phyloP scores from a whole-genome alignment of 2,329 filamentous ascomycete genomes.

The Passalora sequoiae region DNA sequence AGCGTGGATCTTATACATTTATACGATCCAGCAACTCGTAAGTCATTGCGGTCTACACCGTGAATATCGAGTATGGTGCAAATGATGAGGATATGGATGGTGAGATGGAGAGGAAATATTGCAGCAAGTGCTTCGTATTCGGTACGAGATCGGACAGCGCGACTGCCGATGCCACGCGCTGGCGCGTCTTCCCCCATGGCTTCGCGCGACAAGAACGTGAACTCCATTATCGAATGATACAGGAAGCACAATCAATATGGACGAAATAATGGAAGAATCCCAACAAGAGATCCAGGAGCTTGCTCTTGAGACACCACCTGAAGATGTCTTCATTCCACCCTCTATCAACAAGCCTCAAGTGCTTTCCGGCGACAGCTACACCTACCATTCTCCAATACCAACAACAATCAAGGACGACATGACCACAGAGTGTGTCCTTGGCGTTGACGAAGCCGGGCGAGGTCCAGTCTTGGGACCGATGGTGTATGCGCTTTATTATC shows the following conservation, averaged over 20 bases:
- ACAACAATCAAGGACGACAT: constrained; percentile 38
- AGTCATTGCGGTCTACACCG: no score
- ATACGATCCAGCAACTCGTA: no score
- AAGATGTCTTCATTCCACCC: constrained; percentile 43
- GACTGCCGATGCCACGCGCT: no score
- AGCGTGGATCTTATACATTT: no score
- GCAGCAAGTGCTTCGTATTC: no score
- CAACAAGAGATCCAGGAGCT: constrained; percentile 30
- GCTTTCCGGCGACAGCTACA: constrained; percentile 44
- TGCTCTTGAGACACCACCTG: constrained; percentile 31
- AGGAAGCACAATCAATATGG: constrained; percentile 21
- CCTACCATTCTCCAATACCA: constrained; percentile 45
- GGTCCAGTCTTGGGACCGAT: constrained; percentile 82
- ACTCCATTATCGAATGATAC: background rate
- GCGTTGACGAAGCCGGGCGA: constrained; percentile 89
- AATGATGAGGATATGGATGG: no score
- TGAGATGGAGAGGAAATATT: no score
- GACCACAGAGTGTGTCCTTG: constrained; percentile 65
- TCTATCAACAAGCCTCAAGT: constrained; percentile 40
- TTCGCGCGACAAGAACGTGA: background rate
- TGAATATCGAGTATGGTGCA: no score
- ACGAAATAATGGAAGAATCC: constrained; percentile 27
- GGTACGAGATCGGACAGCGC: no score
- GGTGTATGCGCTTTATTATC: constrained; percentile 67
- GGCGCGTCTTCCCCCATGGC: background rate